Base-by-base conservation (phyloP, 208 protist genomes). In the Leptomonas pyrrhocoris region DNA sequence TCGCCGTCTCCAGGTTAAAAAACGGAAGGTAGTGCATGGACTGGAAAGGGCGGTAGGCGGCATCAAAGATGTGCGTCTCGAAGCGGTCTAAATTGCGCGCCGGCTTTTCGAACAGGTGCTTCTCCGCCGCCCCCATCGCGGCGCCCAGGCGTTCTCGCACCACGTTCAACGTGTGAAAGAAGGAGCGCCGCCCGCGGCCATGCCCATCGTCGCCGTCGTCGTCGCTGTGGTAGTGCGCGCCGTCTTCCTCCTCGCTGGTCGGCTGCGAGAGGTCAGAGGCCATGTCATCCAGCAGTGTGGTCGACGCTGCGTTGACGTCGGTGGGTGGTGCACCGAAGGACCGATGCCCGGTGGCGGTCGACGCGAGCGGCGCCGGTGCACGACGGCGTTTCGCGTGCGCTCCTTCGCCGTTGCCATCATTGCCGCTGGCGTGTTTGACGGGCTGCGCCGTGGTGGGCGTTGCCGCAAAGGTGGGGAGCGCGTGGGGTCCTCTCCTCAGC, bases 1-100 rank as follows among this genome's bases (percentile, higher is more conserved):
- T 85, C 21, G 88, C 78, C 7, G 86, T 94, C 72, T 97, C 91
- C 1, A 96, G 71, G 61, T 92, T 95, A 70, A 96, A 96, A 64
- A 96, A 94, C 7, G 89, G 89, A 31, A 93, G 66, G 69, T 93
- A 93, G 31, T 80, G 64, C n/a, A 68, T 43, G 2, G 70, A 38
- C 36, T 85, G 77, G 59, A 93, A 91, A 13, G 78, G 75, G 19
- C 83, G 73, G 42, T 80, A 78, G 27, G 75, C 82, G 13, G 80
- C 79, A 45, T 95, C 80, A 6, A 92, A 62, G 40, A 92, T 28
- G 16, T 77, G 56, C 28, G 62, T 81, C 74, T 95, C 85, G 16
- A 81, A 31, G 3, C 73, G 70, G 53, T 85, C 81, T 30, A 91
- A 55, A 6, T 77, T 69, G 11, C 82, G 63, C 38, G 76, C 71